Conservation (phyloP, 2,329 filamentous ascomycete genomes). For the Stagonosporopsis cucurbitacearum region DNA sequence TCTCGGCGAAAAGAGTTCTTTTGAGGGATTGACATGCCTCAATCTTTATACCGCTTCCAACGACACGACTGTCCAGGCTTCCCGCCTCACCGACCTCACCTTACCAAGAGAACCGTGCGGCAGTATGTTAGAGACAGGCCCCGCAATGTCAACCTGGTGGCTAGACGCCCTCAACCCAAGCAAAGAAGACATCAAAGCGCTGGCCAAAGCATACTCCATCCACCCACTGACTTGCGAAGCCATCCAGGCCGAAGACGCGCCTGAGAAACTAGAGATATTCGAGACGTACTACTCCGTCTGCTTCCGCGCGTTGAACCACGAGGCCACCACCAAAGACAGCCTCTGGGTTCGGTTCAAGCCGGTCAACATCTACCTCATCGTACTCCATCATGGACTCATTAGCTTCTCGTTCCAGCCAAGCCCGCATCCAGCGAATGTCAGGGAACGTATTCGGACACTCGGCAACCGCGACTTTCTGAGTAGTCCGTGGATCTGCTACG, state of each 20-base stretch:
- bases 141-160: neutral
- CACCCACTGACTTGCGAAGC: neutral
- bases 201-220: neutral
- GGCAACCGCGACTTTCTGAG: neutral
- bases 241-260: neutral
- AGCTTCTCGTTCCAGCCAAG: neutral
- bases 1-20: too few relatives aligned
- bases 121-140: too few relatives aligned
- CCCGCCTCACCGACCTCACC: too few relatives aligned
- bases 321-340: neutral
- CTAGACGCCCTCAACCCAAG: neutral
- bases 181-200: neutral
- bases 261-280: neutral
- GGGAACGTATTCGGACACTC: neutral
- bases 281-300: neutral
- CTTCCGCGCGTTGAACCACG: neutral
- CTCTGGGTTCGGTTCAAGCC: neutral
- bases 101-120: too few relatives aligned
- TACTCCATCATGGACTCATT: neutral
- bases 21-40: too few relatives aligned
- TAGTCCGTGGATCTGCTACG: neutral
- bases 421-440: neutral
- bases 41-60: too few relatives aligned
- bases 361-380: neutral
- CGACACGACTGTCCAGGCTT: too few relatives aligned